Conservation (phyloP, 1,284 basidiomycete species). For the Boletus albobrunnescens region DNA sequence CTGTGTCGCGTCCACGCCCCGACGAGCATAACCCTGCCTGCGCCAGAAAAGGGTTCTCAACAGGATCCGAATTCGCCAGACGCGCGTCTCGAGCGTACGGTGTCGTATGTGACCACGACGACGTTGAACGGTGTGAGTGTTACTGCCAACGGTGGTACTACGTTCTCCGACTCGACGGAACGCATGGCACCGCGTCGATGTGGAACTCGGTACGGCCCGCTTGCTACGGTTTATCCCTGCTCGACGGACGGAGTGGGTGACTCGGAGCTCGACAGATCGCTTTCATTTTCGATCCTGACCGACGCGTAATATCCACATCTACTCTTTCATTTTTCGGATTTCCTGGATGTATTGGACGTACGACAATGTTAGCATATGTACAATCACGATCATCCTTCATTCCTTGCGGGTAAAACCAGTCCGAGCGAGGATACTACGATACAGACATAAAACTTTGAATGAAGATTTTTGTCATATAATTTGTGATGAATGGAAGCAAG, state of each 20-base stretch:
- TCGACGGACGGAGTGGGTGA: slow-evolving; percentile 11
- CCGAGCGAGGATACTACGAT: slow-evolving; percentile 27
- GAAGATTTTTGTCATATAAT: slow-evolving; percentile 32
- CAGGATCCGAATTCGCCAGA: no score
- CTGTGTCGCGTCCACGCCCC: no score
- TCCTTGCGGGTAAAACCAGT: slow-evolving; percentile 27
- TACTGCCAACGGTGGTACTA: no score
- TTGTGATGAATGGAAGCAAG: slow-evolving; percentile 15
- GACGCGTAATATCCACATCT: neutral
- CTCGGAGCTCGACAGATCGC: slow-evolving; percentile 3
- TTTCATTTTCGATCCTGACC: slow-evolving; percentile 3
- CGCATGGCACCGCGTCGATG: neutral
- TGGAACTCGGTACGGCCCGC: slow-evolving; percentile 1
- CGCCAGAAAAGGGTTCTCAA: no score
- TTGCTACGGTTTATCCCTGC: slow-evolving; percentile 5
- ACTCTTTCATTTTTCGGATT: no score
- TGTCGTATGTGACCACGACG: no score
- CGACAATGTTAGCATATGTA: slow-evolving; percentile 24
- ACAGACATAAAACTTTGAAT: slow-evolving; percentile 23
- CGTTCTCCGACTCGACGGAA: slow-evolving; percentile 1
- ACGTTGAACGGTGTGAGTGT: no score
- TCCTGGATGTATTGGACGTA: neutral
- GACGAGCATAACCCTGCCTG: no score
- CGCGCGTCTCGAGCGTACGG: no score
- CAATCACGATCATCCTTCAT: slow-evolving; percentile 22